These are phyloP conservation scores for Ailanthus altissimus DNA, from an alignment of 345 rosid species.

Conservation along the genomic window DNA sequence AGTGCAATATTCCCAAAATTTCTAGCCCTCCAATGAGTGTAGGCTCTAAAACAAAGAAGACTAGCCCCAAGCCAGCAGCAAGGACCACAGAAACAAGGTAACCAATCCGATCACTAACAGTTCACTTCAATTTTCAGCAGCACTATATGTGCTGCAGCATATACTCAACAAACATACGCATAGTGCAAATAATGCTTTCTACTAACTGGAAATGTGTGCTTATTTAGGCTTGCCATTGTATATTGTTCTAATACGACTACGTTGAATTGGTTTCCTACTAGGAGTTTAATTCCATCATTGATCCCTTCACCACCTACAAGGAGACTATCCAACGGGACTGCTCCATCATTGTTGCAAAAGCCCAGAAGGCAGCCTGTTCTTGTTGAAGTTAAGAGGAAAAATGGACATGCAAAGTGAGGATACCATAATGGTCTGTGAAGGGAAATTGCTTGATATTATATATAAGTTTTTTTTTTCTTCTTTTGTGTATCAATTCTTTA, in stretches of 20 bases:
- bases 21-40: constrained; percentile 39
- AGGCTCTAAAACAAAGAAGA: constrained; percentile 54
- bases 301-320: constrained; percentile 63
- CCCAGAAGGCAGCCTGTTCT: constrained; percentile 35
- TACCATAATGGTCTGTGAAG: constrained; percentile 18
- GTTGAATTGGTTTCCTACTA: constrained; percentile 21
- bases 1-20: constrained; percentile 48
- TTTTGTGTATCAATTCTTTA: constrained; percentile 28
- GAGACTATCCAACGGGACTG: constrained; percentile 47
- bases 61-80: constrained; percentile 47
- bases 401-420: constrained; percentile 52
- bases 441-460: constrained; percentile 12
- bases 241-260: neutral
- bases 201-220: neutral
- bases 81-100: constrained; percentile 53
- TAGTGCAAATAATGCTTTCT: neutral
- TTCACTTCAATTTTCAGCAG: neutral
- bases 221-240: neutral
- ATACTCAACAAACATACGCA: neutral
- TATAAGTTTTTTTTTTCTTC: neutral
- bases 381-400: constrained; percentile 58
- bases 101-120: constrained; percentile 2
- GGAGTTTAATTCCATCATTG: constrained; percentile 75
- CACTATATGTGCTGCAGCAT: neutral
- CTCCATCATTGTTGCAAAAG: constrained; percentile 36